Evolutionary conservation across 2,329 filamentous ascomycete genomes (phyloP).

Genomic region (Cladosporium sp.): DNA sequence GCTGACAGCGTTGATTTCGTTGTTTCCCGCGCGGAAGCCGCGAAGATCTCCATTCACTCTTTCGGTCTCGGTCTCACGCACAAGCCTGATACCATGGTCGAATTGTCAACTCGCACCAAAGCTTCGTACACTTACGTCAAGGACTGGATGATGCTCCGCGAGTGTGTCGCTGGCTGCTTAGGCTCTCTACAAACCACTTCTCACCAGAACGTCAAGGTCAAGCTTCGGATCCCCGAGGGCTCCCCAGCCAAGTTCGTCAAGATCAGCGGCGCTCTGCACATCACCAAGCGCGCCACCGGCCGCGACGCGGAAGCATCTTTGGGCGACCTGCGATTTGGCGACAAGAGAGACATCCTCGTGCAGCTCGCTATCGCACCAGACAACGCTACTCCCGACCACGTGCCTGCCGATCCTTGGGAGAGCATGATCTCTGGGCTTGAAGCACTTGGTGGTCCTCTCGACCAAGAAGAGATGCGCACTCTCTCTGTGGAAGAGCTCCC

Average conservation of each 20-base stretch:
- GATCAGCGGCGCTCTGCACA: slow-evolving; percentile 91
- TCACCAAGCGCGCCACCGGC: slow-evolving; percentile 91
- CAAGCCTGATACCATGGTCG: slow-evolving; percentile 98
- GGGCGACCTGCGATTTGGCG: slow-evolving; percentile 88
- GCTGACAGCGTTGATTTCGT: slow-evolving; percentile 96
- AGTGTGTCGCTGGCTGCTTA: slow-evolving; percentile 88
- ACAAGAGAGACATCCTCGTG: slow-evolving; percentile 90
- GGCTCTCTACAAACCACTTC: slow-evolving; percentile 88
- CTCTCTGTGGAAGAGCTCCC: slow-evolving; percentile 91
- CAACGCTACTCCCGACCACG: slow-evolving; percentile 69
- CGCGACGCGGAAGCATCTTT: slow-evolving; percentile 88
- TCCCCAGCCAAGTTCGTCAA: slow-evolving; percentile 98
- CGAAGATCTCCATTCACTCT: slow-evolving; percentile 95
- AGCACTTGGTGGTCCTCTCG: slow-evolving; percentile 79
- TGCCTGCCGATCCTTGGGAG: slow-evolving; percentile 94
- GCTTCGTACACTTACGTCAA: slow-evolving; percentile 98
- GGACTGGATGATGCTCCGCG: slow-evolving; percentile 99
- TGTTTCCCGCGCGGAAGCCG: slow-evolving; percentile 89
- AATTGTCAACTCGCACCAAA: slow-evolving; percentile 90
- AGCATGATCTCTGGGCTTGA: slow-evolving; percentile 93
- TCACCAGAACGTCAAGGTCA: slow-evolving; percentile 97
- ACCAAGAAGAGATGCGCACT: slow-evolving; percentile 76
- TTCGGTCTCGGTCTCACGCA: slow-evolving; percentile 95
- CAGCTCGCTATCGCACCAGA: slow-evolving; percentile 90
- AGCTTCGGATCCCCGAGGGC: slow-evolving; percentile 86